phyloP scores from a whole-genome alignment of 306 rosid species.

The Castanopsis chinensis region DNA sequence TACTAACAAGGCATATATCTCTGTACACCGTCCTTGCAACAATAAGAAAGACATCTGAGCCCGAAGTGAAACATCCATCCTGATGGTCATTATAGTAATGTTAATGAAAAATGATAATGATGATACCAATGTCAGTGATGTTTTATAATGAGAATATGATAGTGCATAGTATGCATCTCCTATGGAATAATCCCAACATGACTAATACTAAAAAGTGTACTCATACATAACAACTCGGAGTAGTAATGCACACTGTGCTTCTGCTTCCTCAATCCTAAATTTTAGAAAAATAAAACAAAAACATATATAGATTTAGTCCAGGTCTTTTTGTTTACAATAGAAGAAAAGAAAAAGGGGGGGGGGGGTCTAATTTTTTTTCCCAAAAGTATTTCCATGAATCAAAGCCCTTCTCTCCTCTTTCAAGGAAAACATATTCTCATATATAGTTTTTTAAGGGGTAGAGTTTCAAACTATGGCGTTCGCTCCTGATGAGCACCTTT shows the following conservation, averaged over 20 bases:
- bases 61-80: conserved; percentile 85
- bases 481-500: no score
- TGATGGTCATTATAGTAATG: conserved; percentile 22
- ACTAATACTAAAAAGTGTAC: conserved; percentile 22
- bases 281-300: conserved; percentile 4
- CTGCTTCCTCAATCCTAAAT: conserved; percentile 79
- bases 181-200: conserved; percentile 13
- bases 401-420: no score
- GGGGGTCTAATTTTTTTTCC: no score
- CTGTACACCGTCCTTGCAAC: conserved; percentile 79
- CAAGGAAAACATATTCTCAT: no score
- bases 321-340: not conserved
- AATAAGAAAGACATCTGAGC: conserved; percentile 81
- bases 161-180: conserved; percentile 17
- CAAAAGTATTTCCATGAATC: no score
- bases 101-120: conserved; percentile 4
- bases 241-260: conserved; percentile 41
- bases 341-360: not conserved
- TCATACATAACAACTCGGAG: conserved; percentile 56
- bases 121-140: not conserved
- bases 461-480: no score
- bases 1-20: conserved; percentile 79
- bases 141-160: conserved; percentile 3
- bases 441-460: no score
- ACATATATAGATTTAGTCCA: not conserved